phyloP scores from a whole-genome alignment of 2,329 filamentous ascomycete species.

The Aspergillus pseudoglaucus region DNA sequence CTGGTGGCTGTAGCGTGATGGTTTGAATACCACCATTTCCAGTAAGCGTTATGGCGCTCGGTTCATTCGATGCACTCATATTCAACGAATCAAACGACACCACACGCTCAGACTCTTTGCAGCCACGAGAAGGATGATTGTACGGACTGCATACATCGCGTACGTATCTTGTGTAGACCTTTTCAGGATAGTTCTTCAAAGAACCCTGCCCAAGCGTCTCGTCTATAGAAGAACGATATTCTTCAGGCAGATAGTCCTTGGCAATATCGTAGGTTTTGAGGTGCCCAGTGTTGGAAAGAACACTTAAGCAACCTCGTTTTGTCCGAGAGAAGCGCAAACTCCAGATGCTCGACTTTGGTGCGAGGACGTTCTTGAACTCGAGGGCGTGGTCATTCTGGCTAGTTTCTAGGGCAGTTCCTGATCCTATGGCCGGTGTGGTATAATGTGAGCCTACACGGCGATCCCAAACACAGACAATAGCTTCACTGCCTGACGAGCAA shows the following conservation, averaged over 20 bases:
- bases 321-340: constrained; percentile 56
- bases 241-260: constrained; percentile 42
- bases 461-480: constrained; percentile 58
- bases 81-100: constrained; percentile 58
- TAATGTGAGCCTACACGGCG: constrained; percentile 43
- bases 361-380: constrained; percentile 51
- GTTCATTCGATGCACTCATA: constrained; percentile 40
- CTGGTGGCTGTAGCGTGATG: constrained; percentile 40
- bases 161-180: constrained; percentile 41
- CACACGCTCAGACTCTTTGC: constrained; percentile 43
- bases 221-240: constrained; percentile 33
- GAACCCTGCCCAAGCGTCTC: constrained; percentile 35
- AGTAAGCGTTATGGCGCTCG: constrained; percentile 48
- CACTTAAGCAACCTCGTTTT: constrained; percentile 51
- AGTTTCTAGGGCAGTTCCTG: constrained; percentile 22
- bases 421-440: constrained; percentile 28
- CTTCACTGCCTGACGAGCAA: constrained; percentile 48
- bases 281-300: constrained; percentile 54
- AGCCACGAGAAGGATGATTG: constrained; percentile 38
- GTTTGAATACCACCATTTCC: constrained; percentile 47
- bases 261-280: constrained; percentile 52
- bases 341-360: constrained; percentile 51
- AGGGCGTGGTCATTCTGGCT: constrained; percentile 46
- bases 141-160: constrained; percentile 41
- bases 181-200: constrained; percentile 36